Evolutionary conservation across 169 alveolate genomes (phyloP).

Genomic region (Babesia caballi): DNA sequence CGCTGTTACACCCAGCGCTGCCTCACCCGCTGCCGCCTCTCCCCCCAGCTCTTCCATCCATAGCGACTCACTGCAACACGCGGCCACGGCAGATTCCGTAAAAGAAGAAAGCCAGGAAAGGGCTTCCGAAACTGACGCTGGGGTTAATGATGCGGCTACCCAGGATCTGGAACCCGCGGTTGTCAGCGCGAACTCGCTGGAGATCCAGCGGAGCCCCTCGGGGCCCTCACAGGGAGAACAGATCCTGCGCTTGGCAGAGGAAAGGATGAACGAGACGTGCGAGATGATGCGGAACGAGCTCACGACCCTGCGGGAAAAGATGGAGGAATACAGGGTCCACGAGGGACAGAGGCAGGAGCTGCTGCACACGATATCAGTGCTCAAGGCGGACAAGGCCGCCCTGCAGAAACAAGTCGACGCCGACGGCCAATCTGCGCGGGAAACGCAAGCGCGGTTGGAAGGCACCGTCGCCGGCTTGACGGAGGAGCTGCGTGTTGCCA

Average conservation of each 20-base stretch:
- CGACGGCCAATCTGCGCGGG: background rate
- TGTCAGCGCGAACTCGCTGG: background rate
- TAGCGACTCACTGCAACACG: no score
- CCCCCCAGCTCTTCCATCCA: no score
- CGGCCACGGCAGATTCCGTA: no score
- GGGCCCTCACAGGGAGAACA: background rate
- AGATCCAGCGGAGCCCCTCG: background rate
- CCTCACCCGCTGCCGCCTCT: no score
- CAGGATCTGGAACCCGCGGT: no score
- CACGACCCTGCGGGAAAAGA: background rate
- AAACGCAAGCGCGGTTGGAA: background rate
- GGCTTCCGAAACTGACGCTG: no score
- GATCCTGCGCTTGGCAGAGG: conserved; percentile 3
- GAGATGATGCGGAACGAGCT: conserved; percentile 12
- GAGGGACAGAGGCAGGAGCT: conserved; percentile 1
- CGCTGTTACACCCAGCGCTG: no score
- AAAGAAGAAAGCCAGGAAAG: no score
- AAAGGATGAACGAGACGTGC: conserved; percentile 28
- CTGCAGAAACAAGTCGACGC: background rate
- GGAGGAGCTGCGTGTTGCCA: background rate
- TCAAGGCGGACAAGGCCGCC: background rate
- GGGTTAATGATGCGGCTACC: no score
- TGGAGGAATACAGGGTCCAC: conserved; percentile 10
- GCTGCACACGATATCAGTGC: background rate
- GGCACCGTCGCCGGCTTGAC: background rate